Conservation (phyloP, 306 rosid genomes). For the Cucumis sativus region Cucumber_9930_V3 NC_026657.2:28609001-28609500, state of each 20-base stretch:
- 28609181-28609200: neutral
- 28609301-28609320: too few species aligned
- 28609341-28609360: neutral
- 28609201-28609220: too few species aligned
- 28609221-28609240: too few species aligned
- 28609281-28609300: too few species aligned
- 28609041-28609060: neutral
- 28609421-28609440: neutral
- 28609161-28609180: too few species aligned
- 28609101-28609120: neutral
- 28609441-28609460: neutral
- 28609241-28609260: too few species aligned
- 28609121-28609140: neutral
- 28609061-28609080: neutral
- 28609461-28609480: neutral
- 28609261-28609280: too few species aligned
- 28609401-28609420: neutral
- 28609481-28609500: neutral
- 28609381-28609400: neutral
- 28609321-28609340: neutral
- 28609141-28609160: too few species aligned
- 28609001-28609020: neutral
- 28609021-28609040: neutral
- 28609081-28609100: neutral
- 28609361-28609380: neutral